Conservation (phyloP, 768 basidiomycete genomes). For the Lactifluus hygrophoroides region DNA sequence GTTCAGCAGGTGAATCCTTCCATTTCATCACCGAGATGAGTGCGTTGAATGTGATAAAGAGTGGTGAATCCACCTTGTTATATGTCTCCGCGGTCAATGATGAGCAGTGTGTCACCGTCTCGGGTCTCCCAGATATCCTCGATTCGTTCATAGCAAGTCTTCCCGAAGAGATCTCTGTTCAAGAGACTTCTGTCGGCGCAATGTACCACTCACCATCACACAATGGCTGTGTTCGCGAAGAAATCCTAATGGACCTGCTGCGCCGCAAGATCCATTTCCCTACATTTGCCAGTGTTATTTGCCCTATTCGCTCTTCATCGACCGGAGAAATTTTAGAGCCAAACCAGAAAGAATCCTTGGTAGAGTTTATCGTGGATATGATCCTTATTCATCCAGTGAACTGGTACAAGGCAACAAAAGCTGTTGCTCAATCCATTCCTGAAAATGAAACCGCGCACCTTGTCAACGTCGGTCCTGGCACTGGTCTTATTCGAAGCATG, state of each 20-base stretch:
- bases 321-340: slow-evolving; percentile 11
- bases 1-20: slow-evolving; percentile 19
- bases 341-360: slow-evolving; percentile 1
- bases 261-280: slow-evolving; percentile 45
- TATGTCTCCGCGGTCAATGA: slow-evolving; percentile 45
- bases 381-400: slow-evolving; percentile 24
- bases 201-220: slow-evolving; percentile 44
- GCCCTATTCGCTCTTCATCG: slow-evolving; percentile 17
- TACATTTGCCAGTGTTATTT: slow-evolving; percentile 33
- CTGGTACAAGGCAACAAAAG: slow-evolving; percentile 38
- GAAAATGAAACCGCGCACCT: slow-evolving; percentile 26
- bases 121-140: slow-evolving; percentile 47
- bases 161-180: slow-evolving; percentile 30
- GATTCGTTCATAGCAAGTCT: slow-evolving; percentile 34
- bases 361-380: slow-evolving; percentile 17
- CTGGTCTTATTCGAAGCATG: slow-evolving; percentile 32
- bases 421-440: slow-evolving; percentile 21
- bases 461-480: slow-evolving; percentile 45
- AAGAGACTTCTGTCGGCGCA: slow-evolving; percentile 38
- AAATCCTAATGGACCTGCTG: slow-evolving; percentile 37
- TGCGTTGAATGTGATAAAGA: slow-evolving; percentile 21
- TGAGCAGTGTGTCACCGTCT: slow-evolving; percentile 43
- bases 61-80: slow-evolving; percentile 24
- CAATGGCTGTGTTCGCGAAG: slow-evolving; percentile 28
- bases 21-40: not conserved